Base-by-base conservation (phyloP, 768 basidiomycete genomes). In the Cyclocybe cylindracea region DNA sequence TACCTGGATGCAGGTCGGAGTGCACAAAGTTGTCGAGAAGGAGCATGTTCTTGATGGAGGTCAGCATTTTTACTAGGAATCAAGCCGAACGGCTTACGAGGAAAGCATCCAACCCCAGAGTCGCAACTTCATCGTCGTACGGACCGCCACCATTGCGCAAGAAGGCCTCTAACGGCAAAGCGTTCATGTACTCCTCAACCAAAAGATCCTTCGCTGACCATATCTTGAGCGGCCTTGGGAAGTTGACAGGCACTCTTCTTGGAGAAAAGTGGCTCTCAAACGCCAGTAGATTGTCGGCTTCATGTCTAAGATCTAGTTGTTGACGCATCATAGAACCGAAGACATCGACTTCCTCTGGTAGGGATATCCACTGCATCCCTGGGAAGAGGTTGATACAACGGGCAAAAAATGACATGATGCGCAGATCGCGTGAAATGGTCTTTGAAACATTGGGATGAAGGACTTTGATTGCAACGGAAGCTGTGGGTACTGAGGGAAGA, bases 1-100 rank as follows among this genome's bases (percentile, higher is more conserved):
- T 98, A 31, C 96, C 96, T 2, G 91, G 89, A 66, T 92, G 91
- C 16, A 93, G 80, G 64, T 93, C 91, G 3, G 90, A 79, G 66
- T 98, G 97, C 8, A 96, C 94, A 69, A 97, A 99, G 69, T 99
- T 98, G 70, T 99, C 97, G 40, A 99, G 76, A 1, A 99, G 76
- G 14, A 99, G 83, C 97, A 99, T 99, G 72, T 98, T 94, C 93
- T 98, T 24, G 24, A 3, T 3, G 24, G 24, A 61, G 13, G 34
- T 31, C 48, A 46, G 37, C 10, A 38, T 43, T 46, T 13, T 39
- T 34, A 45, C 8, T 18, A 43, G 24, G 10, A 42, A 46, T 31
- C 38, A 40, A 38, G n/a, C 33, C 14, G 54, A 10, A 35, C n/a
- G 31, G 72, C 89, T 58, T 63, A 93, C 94, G 68, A 99, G 66